Conservation (phyloP, 139 green algal species). For the Yamagishiella unicocca region DNA sequence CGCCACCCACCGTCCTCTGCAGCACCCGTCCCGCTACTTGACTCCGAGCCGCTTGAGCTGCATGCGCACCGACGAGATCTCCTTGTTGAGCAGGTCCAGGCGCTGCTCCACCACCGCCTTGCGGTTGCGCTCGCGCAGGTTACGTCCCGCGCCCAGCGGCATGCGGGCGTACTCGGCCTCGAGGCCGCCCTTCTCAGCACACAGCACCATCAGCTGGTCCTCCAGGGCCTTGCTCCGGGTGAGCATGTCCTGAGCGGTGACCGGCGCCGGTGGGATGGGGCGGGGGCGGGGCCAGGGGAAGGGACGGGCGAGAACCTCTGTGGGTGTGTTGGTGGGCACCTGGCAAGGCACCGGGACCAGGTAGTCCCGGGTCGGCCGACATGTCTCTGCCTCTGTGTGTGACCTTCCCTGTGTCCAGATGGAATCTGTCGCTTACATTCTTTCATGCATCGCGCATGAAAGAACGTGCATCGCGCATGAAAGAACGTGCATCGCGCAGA, state of each 20-base stretch:
- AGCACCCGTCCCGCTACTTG: conserved; percentile 39
- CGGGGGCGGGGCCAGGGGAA: not conserved
- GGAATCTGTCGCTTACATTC: too few species aligned
- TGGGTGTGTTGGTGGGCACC: not conserved
- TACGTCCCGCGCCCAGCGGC: conserved; percentile 65
- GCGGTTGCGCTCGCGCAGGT: conserved; percentile 63
- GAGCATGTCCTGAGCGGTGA: conserved; percentile 56
- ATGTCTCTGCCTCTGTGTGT: too few species aligned
- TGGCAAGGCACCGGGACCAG: too few species aligned
- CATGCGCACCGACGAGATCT: conserved; percentile 64
- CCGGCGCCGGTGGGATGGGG: too few species aligned
- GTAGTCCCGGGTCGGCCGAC: too few species aligned
- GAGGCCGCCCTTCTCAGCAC: conserved; percentile 68
- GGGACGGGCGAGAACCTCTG: not conserved
- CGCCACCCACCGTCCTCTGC: too few species aligned
- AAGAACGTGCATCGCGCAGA: too few species aligned
- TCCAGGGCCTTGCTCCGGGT: conserved; percentile 61
- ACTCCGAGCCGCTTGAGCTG: conserved; percentile 64
- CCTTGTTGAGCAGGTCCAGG: conserved; percentile 58
- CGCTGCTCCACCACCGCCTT: conserved; percentile 70
- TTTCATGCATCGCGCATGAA: too few species aligned
- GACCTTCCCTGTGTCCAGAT: too few species aligned
- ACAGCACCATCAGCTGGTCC: conserved; percentile 67
- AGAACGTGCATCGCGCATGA: too few species aligned
- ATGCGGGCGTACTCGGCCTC: conserved; percentile 69